These are phyloP conservation scores for Nicotiana paniculata DNA, from an alignment of 257 asterid genomes.

Conservation along the genomic window DNA sequence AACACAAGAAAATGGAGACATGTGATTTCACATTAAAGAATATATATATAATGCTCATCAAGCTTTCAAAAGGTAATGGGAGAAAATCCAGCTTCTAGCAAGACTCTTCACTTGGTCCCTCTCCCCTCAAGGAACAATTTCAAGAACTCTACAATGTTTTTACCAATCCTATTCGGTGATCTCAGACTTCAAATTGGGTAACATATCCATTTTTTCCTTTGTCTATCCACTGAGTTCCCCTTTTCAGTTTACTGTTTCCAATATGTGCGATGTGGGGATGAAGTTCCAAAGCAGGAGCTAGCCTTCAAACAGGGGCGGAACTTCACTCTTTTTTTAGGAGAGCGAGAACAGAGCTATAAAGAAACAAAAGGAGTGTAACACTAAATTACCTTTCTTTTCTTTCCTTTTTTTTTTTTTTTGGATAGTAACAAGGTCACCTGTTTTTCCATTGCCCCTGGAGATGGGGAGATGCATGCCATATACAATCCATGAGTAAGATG, in stretches of 20 bases:
- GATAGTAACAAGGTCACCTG: background rate
- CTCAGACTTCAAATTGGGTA: background rate
- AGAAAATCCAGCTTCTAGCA: background rate
- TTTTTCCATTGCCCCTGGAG: background rate
- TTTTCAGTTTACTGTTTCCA: background rate
- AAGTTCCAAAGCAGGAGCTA: background rate
- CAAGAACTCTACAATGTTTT: background rate
- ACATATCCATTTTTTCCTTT: background rate
- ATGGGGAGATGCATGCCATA: background rate
- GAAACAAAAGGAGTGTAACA: background rate
- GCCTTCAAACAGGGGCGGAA: background rate
- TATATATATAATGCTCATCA: background rate
- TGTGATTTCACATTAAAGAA: background rate
- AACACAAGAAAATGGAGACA: background rate
- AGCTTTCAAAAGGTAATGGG: background rate
- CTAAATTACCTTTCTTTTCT: background rate
- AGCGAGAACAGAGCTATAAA: background rate
- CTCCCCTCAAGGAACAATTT: conserved; percentile 1
- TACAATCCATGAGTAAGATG: background rate
- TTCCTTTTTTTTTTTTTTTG: background rate
- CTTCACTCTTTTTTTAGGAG: background rate
- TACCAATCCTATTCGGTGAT: background rate
- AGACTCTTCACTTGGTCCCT: background rate
- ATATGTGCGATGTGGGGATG: background rate
- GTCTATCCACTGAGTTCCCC: background rate